A percentile compares a stretch with the other conserved stretches of the same genome.
These are phyloP conservation scores for Aspergillus ochraceoroseus DNA, from an alignment of 2,329 filamentous ascomycete species.

Conservation along the genomic window DNA sequence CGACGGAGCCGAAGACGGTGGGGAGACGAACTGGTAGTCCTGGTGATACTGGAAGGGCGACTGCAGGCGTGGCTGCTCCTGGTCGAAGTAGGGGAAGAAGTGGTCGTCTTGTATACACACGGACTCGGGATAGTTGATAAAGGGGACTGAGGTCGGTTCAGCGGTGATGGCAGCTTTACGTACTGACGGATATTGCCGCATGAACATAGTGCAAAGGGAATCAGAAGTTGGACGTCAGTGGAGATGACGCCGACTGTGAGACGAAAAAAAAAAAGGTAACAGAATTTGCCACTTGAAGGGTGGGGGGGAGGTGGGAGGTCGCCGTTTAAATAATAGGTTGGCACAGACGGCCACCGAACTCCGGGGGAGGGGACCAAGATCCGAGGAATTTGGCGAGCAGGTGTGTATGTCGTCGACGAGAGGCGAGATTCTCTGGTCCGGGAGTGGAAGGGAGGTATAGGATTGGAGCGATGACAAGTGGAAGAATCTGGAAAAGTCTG, in stretches of 20 bases:
- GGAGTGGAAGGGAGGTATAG: conserved; percentile 1
- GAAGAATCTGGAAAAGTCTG: not conserved
- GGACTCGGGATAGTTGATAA: conserved; percentile 29
- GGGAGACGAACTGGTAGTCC: conserved; percentile 32
- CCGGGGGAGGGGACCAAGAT: conserved; percentile 27
- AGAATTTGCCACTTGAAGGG: conserved; percentile 31
- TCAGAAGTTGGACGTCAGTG: conserved; percentile 26
- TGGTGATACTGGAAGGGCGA: conserved; percentile 35
- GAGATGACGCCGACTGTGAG: conserved; percentile 20
- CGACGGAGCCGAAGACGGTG: conserved; percentile 36
- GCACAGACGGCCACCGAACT: conserved; percentile 20
- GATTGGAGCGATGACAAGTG: too few species aligned
- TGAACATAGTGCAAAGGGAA: conserved; percentile 37
- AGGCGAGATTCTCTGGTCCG: conserved; percentile 11
- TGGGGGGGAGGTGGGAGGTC: conserved; percentile 23
- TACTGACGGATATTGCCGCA: conserved; percentile 36
- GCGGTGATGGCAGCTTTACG: conserved; percentile 42
- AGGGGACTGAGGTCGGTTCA: conserved; percentile 26
- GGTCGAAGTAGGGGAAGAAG: conserved; percentile 27
- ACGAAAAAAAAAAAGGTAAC: conserved; percentile 11
- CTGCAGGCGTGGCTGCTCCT: conserved; percentile 28
- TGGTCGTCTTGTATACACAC: conserved; percentile 41
- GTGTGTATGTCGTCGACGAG: too few species aligned
- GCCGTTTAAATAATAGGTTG: conserved; percentile 28
- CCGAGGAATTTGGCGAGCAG: conserved; percentile 26